phyloP scores from a whole-genome alignment of 2,329 filamentous ascomycete genomes.

The Zarea fungicola region DNA sequence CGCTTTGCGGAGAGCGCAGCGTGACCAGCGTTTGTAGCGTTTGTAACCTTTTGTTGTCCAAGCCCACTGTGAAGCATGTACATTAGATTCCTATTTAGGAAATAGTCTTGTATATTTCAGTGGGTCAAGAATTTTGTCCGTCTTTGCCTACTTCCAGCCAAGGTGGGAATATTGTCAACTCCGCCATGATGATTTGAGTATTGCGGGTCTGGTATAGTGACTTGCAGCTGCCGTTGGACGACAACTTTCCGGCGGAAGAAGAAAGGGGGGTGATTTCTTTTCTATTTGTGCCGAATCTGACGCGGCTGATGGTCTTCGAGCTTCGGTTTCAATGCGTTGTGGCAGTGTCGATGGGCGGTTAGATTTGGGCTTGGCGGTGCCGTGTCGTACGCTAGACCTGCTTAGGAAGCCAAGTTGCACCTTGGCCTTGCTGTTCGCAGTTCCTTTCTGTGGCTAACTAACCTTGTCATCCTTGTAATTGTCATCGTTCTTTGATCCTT shows the following conservation, averaged over 20 bases:
- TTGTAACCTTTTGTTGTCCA: no score
- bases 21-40: no score
- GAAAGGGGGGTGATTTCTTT: neutral
- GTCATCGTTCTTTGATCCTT: neutral
- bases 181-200: no score
- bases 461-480: neutral
- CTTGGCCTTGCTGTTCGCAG: neutral
- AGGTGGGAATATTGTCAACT: no score
- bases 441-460: neutral
- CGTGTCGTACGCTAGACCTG: constrained; percentile 6
- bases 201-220: no score
- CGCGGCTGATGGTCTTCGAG: neutral
- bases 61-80: constrained; percentile 2
- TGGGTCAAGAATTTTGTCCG: constrained; percentile 1
- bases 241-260: neutral
- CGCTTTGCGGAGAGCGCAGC: no score
- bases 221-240: neutral
- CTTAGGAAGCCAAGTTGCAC: constrained; percentile 13
- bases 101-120: neutral
- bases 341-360: neutral
- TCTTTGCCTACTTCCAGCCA: constrained; percentile 3
- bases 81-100: constrained; percentile 11
- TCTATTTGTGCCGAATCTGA: neutral
- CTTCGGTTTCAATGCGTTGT: neutral
- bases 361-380: neutral